Evolutionary conservation across 495 filamentous ascomycete species (phyloP), one percentile per base, ranked within the genome.

Genomic region (Friedmanniomyces simplex): DNA sequence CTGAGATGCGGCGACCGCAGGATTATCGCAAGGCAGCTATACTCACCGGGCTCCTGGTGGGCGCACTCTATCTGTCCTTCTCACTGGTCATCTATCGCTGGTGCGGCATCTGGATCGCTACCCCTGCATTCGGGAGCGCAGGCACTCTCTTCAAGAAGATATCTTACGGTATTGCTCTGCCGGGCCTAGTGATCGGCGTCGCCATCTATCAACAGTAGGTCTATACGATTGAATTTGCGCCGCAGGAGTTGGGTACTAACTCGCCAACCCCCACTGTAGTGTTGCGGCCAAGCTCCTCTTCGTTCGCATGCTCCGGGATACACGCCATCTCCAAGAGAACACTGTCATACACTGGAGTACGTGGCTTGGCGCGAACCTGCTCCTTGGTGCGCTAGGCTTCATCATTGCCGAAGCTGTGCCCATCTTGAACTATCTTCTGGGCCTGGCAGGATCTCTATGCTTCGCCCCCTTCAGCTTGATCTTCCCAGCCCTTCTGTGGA

Each of bases 401-500:
- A 59, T 62, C 21, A 51, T 55, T 26, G 46, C 46, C 10, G 62
- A 60, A 48, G 65, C 65, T 0, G 69, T 75, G 25, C 73, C 71
- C 0, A 64, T 73, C 20, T 74, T 63, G 47, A 52, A 52, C 32
- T 50, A 54, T 30, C 54, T 54, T 21, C 54, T 59, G 21, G 25
- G 54, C 25, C 43, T 62, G 16, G 53, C 50, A 24, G 59, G 53
- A 12, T 22, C 50, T 53, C 28, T 72, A 2, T 54, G 52, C 37
- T 54, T 54, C 37, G 69, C 41, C 72, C 54, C 72, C 68, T 11
- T 74, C 69, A 5, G 61, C 71, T 14, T 70, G 72, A 69, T 73
- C 55, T 16, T 73, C 73, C 64, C 74, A 74, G 74, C 63, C 0
- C 68, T 70, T 42, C 73, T 76, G 71, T 76, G 74, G 74, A 58